Percentiles rank a stretch among this genome's conserved stretches.
phyloP scores from a whole-genome alignment of 345 rosid species.

The Acer negundo region DNA sequence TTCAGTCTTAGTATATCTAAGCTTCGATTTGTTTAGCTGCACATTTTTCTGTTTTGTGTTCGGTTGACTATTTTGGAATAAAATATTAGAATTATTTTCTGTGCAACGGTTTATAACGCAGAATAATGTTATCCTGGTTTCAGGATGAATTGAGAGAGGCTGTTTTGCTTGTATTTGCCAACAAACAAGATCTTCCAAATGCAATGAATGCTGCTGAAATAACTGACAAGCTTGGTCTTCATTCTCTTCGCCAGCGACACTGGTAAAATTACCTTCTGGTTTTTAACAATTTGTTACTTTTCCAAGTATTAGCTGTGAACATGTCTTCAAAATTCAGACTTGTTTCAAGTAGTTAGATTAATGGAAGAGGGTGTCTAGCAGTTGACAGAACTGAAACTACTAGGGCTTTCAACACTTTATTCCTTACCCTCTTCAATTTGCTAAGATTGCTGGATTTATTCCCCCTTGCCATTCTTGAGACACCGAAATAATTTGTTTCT shows the following conservation, averaged over 20 bases:
- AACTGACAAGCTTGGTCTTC: conserved; percentile 92
- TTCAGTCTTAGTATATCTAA: not conserved
- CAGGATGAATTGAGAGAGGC: conserved; percentile 90
- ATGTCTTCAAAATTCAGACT: not conserved
- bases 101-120: not conserved
- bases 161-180: conserved; percentile 86
- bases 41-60: not conserved
- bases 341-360: not conserved
- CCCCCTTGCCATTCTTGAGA: not conserved
- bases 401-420: not conserved
- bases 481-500: not conserved
- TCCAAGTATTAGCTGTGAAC: not conserved
- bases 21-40: not conserved
- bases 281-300: not conserved
- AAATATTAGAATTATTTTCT: conserved; percentile 2
- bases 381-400: not conserved
- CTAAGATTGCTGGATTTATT: not conserved
- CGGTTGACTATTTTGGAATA: not conserved
- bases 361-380: not conserved
- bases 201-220: conserved; percentile 98
- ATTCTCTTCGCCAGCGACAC: conserved; percentile 90
- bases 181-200: conserved; percentile 93
- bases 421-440: not conserved
- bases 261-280: conserved; percentile 50
- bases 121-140: conserved; percentile 10